Evolutionary conservation across 2,329 filamentous ascomycete genomes (phyloP).

Genomic region (Diaporthe ampelina): DNA sequence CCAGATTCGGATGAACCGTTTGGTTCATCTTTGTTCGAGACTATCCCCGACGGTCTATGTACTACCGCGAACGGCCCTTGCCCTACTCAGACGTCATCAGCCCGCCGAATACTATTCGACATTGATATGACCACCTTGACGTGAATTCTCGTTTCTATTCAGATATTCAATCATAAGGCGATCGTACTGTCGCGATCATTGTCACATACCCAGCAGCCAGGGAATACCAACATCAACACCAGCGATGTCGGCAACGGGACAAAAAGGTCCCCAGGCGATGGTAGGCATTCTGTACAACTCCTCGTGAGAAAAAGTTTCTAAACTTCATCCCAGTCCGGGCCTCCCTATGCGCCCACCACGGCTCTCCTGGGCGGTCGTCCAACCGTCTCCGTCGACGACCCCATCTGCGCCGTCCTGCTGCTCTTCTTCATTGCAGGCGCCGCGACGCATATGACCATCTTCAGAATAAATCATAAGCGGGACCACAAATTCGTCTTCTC

Average conservation of each 20-base stretch:
- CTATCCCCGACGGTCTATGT: background rate
- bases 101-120: background rate
- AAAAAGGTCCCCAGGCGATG: slow-evolving; percentile 18
- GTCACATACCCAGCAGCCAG: background rate
- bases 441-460: slow-evolving; percentile 69
- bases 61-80: slow-evolving; percentile 29
- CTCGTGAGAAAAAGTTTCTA: background rate
- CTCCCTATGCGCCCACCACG: slow-evolving; percentile 57
- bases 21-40: slow-evolving; percentile 11
- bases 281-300: background rate
- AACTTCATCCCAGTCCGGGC: slow-evolving; percentile 43
- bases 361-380: slow-evolving; percentile 72
- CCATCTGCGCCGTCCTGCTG: slow-evolving; percentile 75
- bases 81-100: background rate
- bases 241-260: slow-evolving; percentile 8
- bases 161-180: no score
- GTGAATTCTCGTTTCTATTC: background rate
- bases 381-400: slow-evolving; percentile 70
- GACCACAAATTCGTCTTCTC: slow-evolving; percentile 73
- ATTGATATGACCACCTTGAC: background rate
- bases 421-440: slow-evolving; percentile 68
- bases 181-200: background rate
- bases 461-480: slow-evolving; percentile 63
- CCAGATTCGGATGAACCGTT: background rate
- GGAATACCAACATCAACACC: background rate